Conservation (phyloP, 306 rosid genomes). For the Castanea crenata region DNA sequence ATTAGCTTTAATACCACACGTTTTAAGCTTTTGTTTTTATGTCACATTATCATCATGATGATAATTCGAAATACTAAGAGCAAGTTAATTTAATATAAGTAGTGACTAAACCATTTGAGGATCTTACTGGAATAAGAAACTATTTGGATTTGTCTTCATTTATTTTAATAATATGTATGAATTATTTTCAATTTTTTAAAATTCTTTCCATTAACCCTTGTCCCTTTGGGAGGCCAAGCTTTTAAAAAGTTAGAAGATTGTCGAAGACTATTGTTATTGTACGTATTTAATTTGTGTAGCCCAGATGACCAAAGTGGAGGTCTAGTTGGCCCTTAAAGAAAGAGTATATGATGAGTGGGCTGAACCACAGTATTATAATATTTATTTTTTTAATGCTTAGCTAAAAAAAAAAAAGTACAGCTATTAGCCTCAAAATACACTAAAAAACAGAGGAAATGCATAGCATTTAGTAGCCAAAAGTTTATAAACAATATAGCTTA, state of each 20-base stretch:
- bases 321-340: constrained; percentile 54
- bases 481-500: neutral
- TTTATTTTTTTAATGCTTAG: constrained; percentile 37
- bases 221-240: constrained; percentile 29
- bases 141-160: constrained; percentile 9
- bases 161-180: constrained; percentile 12
- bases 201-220: constrained; percentile 25
- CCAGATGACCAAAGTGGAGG: constrained; percentile 54
- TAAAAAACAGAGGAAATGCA: neutral
- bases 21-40: constrained; percentile 4
- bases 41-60: constrained; percentile 18
- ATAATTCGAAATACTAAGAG: constrained; percentile 3
- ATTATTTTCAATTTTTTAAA: constrained; percentile 10
- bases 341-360: constrained; percentile 25
- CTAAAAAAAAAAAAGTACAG: too few species aligned
- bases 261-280: constrained; percentile 28
- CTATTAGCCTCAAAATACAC: constrained; percentile 3
- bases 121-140: constrained; percentile 34
- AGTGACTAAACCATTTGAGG: constrained; percentile 22
- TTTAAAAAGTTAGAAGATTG: constrained; percentile 34
- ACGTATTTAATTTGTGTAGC: constrained; percentile 20
- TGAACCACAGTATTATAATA: constrained; percentile 16
- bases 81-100: constrained; percentile 10
- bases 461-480: neutral
- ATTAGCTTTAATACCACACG: constrained; percentile 3